phyloP scores from a whole-genome alignment of 257 asterid species.

The Solanum megistacrolobum region DNA sequence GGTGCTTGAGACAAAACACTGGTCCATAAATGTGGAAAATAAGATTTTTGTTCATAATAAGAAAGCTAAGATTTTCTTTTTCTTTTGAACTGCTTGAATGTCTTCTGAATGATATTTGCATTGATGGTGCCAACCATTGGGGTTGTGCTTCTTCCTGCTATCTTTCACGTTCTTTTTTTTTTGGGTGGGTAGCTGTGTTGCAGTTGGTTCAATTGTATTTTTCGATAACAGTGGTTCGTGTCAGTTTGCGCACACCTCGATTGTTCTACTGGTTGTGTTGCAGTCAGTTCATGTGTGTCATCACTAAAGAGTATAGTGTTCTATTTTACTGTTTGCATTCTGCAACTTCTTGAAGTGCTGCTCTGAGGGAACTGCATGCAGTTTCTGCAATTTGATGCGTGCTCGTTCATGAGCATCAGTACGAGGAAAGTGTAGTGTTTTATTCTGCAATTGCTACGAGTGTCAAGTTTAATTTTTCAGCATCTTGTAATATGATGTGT shows the following conservation, averaged over 20 bases:
- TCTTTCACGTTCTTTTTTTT: not conserved
- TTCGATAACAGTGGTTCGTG: not conserved
- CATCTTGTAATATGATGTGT: not conserved
- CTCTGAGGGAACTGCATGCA: not conserved
- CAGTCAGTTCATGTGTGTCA: not conserved
- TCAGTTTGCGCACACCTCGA: not conserved
- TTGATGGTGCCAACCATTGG: not conserved
- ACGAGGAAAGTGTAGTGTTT: not conserved
- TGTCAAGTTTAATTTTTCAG: not conserved
- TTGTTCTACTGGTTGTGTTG: not conserved
- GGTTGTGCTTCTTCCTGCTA: not conserved
- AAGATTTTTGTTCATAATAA: not conserved
- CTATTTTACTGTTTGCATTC: not conserved
- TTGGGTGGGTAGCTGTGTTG: not conserved
- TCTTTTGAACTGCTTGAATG: not conserved
- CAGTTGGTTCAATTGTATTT: not conserved
- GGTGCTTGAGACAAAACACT: not conserved
- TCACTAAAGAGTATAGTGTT: not conserved
- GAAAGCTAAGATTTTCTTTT: not conserved
- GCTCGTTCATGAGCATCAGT: not conserved
- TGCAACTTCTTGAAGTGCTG: not conserved
- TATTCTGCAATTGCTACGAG: not conserved
- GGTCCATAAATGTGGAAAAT: not conserved
- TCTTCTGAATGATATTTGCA: not conserved
- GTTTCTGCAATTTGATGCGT: not conserved